Conservation (phyloP, 805 yeast species). For the Yarrowia sp. region DNA sequence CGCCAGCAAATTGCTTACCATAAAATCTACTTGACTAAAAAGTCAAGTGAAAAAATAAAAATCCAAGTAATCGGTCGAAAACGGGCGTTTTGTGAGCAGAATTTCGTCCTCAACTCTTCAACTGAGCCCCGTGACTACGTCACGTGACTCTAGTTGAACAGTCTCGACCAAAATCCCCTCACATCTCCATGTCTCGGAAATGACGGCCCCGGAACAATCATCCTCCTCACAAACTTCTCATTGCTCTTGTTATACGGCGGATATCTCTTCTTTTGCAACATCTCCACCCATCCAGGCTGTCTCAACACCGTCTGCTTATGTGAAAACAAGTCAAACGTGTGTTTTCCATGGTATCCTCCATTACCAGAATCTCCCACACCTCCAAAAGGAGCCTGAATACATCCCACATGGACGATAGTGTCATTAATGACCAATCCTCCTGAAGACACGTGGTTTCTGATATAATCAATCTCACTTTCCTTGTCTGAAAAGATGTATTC, state of each 20-base stretch:
- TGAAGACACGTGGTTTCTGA: constrained; percentile 57
- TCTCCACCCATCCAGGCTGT: constrained; percentile 65
- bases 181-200: constrained; percentile 1
- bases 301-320: constrained; percentile 66
- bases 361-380: constrained; percentile 81
- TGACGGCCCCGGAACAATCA: background rate
- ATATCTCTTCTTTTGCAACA: constrained; percentile 54
- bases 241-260: constrained; percentile 50
- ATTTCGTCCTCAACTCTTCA: too few species aligned
- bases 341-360: constrained; percentile 77
- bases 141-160: background rate
- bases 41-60: too few species aligned
- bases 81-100: too few species aligned
- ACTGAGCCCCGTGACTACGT: too few species aligned
- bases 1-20: too few species aligned
- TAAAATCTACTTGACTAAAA: too few species aligned
- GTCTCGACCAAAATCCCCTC: constrained; percentile 11
- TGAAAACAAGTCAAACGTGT: constrained; percentile 64
- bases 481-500: constrained; percentile 60
- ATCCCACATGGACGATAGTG: constrained; percentile 64
- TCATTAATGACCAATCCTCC: constrained; percentile 75
- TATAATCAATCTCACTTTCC: constrained; percentile 49
- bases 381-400: constrained; percentile 76
- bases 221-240: background rate
- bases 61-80: too few species aligned